Conservation (phyloP, 129 eudicot species). For the Lactuca saligna region DNA sequence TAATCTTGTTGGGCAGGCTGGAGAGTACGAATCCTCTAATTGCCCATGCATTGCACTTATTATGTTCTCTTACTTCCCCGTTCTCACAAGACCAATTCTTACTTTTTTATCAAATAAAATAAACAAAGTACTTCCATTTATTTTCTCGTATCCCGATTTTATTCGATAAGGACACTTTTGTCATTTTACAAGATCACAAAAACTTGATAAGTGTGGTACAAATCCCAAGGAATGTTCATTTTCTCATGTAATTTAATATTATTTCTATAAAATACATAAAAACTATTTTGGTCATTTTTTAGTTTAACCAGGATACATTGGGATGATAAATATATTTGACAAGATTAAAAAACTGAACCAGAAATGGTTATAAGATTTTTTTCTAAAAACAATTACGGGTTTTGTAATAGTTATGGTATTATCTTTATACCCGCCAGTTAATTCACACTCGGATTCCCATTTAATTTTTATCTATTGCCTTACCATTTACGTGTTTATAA, state of each 20-base stretch:
- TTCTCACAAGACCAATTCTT: neutral
- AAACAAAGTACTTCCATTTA: neutral
- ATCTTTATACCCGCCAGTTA: too few relatives aligned
- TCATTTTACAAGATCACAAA: neutral
- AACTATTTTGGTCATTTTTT: too few relatives aligned
- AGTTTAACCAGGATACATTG: too few relatives aligned
- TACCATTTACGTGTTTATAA: too few relatives aligned
- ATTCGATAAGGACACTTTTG: neutral
- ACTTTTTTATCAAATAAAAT: neutral
- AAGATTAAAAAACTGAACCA: too few relatives aligned
- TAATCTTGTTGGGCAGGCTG: conserved; percentile 44
- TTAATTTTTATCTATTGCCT: too few relatives aligned
- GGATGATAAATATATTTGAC: too few relatives aligned
- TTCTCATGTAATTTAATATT: neutral
- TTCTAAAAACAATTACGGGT: too few relatives aligned
- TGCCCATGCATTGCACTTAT: conserved; percentile 42
- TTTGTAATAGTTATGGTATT: too few relatives aligned
- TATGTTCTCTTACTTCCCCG: conserved; percentile 8
- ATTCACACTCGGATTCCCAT: too few relatives aligned
- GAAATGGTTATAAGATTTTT: too few relatives aligned
- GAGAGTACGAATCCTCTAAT: conserved; percentile 37
- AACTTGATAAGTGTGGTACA: neutral
- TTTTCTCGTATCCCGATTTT: neutral
- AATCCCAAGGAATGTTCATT: neutral
- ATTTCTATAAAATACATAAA: too few relatives aligned